Conservation (phyloP, 768 basidiomycete species). For the Tricholoma hemisulphureum region DNA sequence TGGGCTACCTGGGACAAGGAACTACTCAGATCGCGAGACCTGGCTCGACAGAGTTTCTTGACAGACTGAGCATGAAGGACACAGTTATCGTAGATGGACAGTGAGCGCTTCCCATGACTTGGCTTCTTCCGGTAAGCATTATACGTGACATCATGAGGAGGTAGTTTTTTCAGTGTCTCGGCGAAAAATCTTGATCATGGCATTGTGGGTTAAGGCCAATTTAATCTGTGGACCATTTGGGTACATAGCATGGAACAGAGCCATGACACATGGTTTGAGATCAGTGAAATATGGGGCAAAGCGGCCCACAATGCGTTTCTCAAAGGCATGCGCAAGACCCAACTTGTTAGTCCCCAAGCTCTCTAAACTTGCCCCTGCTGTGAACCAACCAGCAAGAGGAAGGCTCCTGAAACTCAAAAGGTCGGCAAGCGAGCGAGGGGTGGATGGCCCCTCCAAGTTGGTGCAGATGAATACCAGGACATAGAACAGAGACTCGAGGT, state of each 20-base stretch:
- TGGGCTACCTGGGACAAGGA: background rate
- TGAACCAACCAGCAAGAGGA: background rate
- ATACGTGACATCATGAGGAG: too few relatives aligned
- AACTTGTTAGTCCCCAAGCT: background rate
- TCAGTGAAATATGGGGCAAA: background rate
- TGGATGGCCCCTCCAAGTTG: background rate
- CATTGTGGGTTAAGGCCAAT: too few relatives aligned
- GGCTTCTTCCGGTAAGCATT: too few relatives aligned
- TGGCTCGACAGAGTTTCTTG: background rate
- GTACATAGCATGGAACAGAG: background rate
- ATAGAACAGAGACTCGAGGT: background rate
- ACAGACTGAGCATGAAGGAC: background rate
- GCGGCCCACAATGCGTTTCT: background rate
- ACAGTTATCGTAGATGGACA: background rate
- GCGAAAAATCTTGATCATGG: too few relatives aligned
- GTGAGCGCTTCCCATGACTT: background rate
- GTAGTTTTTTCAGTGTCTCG: too few relatives aligned
- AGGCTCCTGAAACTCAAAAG: background rate
- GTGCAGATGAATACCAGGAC: slow-evolving; percentile 1
- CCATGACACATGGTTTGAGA: background rate
- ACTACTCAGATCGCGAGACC: background rate
- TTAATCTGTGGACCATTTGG: too few relatives aligned
- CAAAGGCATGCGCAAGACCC: background rate
- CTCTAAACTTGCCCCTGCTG: background rate
- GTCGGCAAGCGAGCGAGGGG: background rate